Percentiles rank a stretch among this genome's conserved stretches.
Evolutionary conservation across 495 filamentous ascomycete genomes (phyloP).

Genomic region (Aspergillus asperescens): DNA sequence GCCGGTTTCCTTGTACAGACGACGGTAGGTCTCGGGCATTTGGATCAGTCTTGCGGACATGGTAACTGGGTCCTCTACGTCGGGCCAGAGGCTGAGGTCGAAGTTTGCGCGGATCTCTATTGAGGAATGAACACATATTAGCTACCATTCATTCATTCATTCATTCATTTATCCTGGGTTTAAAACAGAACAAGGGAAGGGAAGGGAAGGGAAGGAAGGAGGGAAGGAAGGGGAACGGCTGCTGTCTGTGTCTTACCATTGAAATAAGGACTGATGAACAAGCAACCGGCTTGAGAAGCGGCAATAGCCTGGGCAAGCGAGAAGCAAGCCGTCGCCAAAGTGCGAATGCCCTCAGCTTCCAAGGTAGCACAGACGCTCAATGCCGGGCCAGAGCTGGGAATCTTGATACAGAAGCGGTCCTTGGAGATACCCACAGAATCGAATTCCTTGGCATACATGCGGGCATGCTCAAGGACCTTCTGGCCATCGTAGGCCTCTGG

Average conservation of each 20-base stretch:
- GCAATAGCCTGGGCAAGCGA: conserved; percentile 51
- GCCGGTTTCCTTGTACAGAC: conserved; percentile 38
- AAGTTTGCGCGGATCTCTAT: not conserved
- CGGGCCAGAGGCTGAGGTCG: conserved; percentile 20
- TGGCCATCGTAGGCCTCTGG: conserved; percentile 31
- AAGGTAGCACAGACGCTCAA: conserved; percentile 50
- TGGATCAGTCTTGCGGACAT: conserved; percentile 36
- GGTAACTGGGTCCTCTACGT: conserved; percentile 33
- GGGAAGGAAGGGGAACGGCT: too few species aligned
- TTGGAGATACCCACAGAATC: conserved; percentile 32
- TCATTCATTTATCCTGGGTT: too few species aligned
- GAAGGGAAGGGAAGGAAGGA: too few species aligned
- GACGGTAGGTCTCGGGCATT: conserved; percentile 31
- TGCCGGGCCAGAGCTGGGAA: conserved; percentile 55
- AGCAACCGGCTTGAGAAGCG: conserved; percentile 47
- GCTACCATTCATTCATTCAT: too few species aligned
- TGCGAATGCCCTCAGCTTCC: conserved; percentile 42
- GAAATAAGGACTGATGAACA: conserved; percentile 53
- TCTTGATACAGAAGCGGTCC: conserved; percentile 54
- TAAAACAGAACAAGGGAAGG: too few species aligned
- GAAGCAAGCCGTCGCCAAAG: conserved; percentile 54
- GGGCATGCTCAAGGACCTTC: conserved; percentile 34
- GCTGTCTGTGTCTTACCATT: conserved; percentile 29
- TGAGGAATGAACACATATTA: too few species aligned
- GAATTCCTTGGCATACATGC: conserved; percentile 36